Evolutionary conservation across 176 grass and related monocot species (phyloP), one percentile per base, ranked within the genome.

Genomic region (Ampelocalamus luodianensis): DNA sequence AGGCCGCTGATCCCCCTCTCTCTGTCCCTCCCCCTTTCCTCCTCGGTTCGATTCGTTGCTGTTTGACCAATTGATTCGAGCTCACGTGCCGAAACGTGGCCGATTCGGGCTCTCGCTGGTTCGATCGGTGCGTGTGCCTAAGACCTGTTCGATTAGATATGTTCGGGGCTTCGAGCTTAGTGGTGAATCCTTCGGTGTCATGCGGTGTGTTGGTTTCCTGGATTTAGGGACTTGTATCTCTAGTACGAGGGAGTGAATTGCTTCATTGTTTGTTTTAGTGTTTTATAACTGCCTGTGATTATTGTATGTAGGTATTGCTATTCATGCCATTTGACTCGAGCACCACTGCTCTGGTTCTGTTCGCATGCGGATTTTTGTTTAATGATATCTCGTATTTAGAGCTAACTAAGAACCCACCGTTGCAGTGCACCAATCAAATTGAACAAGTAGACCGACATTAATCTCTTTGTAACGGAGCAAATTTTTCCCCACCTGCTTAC

Each of bases 101-200:
- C 61, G 61, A 76, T 84, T 76, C 27, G 43, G 20, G 59, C 22
- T 65, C 60, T 18, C 27, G 29, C 64, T 86, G 58, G 62, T 84
- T 85, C 20, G 37, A 6, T 48, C 66, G 53, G 51, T 60, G 70
- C 70, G 7, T 37, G 42, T 60, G 54, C 15, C 24, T 48, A 14
- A 38, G 46, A 24, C 37, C 72, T 72, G 60, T 78, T 71, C 72
- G 72, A 82, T 90, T 55, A 37, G 45, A 61, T 26, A n/a, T 77
- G 10, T 10, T 17, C 14, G 3, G 36, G 32, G 32, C 2, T 34
- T 34, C 32, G 32, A 34, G 26, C 11, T 71, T 78, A 40, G 51
- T 34, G 63, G 29, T 9, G 39, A 50, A 79, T 89, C 62, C 23
- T 36, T 62, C 9, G 13, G 22, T 44, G 64, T 18, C 37, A 18